phyloP scores from a whole-genome alignment of 129 eudicot species.

The Flaveria ramosissima region DNA sequence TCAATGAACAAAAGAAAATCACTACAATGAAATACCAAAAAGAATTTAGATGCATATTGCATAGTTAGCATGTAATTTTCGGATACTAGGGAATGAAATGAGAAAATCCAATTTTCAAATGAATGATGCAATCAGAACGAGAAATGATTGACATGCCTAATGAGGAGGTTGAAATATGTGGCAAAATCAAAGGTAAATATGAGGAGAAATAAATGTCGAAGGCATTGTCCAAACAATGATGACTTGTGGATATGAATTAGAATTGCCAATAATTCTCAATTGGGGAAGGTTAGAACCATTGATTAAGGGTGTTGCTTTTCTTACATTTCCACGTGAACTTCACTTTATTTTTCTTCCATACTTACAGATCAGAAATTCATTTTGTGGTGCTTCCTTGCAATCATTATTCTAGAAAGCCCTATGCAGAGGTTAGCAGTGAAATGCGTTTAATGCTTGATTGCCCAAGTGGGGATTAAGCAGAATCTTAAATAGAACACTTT shows the following conservation, averaged over 20 bases:
- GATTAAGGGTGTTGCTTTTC: background rate
- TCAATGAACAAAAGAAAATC: slow-evolving; percentile 11
- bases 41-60: background rate
- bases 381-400: background rate
- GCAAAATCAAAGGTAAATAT: slow-evolving; percentile 3
- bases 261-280: background rate
- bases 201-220: background rate
- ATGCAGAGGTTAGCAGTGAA: too few relatives aligned
- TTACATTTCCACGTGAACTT: background rate
- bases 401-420: background rate
- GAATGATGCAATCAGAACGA: background rate
- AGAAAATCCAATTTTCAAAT: background rate
- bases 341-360: slow-evolving; percentile 5
- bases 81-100: background rate
- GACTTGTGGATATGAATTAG: background rate
- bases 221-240: background rate
- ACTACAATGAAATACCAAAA: background rate
- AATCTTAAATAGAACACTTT: background rate
- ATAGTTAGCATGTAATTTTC: background rate
- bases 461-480: background rate
- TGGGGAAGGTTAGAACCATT: background rate
- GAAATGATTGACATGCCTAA: background rate
- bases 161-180: background rate
- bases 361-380: background rate
- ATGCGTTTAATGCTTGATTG: background rate